Conservation (phyloP, 2,329 filamentous ascomycete genomes). For the Zopfia rhizophila region DNA sequence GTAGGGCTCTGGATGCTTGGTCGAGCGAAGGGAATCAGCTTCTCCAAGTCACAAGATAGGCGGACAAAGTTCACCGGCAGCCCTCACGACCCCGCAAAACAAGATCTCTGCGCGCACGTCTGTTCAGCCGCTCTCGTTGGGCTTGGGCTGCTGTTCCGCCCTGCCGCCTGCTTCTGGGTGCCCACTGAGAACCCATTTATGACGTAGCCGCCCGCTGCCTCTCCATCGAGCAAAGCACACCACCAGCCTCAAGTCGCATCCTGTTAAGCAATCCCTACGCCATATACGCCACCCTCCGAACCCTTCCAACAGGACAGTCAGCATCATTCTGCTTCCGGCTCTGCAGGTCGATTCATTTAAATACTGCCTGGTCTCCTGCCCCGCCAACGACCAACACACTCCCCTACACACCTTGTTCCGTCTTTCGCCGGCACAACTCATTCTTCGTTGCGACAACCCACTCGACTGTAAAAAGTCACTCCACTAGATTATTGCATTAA, state of each 20-base stretch:
- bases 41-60: conserved; percentile 3
- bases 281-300: conserved; percentile 24
- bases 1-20: no score
- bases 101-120: not conserved
- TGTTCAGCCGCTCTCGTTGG: conserved; percentile 4
- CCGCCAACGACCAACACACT: conserved; percentile 14
- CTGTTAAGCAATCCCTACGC: conserved; percentile 29
- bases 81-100: not conserved
- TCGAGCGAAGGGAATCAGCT: not conserved
- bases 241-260: conserved; percentile 26
- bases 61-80: conserved; percentile 3
- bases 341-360: no score
- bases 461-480: conserved; percentile 26
- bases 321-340: conserved; percentile 19
- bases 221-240: conserved; percentile 18
- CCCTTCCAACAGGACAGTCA: conserved; percentile 33
- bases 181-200: conserved; percentile 15
- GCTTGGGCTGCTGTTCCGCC: conserved; percentile 5
- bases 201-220: conserved; percentile 20
- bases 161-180: conserved; percentile 7
- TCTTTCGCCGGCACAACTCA: conserved; percentile 34
- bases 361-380: no score
- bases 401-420: conserved; percentile 28
- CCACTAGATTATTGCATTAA: conserved; percentile 19
- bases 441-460: conserved; percentile 36